Base-by-base conservation (phyloP, 2,329 filamentous ascomycete genomes). In the Pezicula carpinea region DNA sequence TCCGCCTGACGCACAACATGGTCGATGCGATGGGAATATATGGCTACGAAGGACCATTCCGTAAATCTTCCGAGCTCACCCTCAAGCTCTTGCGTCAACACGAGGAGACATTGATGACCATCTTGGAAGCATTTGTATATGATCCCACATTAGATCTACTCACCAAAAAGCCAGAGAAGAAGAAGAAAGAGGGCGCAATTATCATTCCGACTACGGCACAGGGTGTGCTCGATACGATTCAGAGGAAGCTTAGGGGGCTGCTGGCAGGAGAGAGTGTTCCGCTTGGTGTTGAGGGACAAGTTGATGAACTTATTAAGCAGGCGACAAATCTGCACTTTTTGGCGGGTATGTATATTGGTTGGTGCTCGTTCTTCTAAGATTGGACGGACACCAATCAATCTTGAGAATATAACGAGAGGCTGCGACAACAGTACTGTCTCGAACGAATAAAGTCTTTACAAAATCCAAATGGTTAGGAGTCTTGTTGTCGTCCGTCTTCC, bases 1-100 rank as follows among this genome's bases (percentile, higher is more conserved):
- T 99, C 75, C 87, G 95, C 14, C 76, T 99, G 35, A 99, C 93
- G 4, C 92, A 96, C 74, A 99, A 99, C 69, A 97, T 99, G 92
- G 82, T 95, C 31, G 89, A 95, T 54, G 95, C 93, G 10, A 97
- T 99, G 83, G 93, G 93, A 5, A 84, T 95, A 18, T 92, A 95
- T 62, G 89, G 91, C 51, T 89, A 93, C 64, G 93, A 97, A 66
- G 88, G 93, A 0, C 91, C 93, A 0, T 99, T 96, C 68, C 80
- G 91, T 35, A 87, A 88, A 60, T 92, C 89, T 41, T 92, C 87
- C 50, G 95, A 99, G 68, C 76, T 97, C 51, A 95, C 90, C 10
- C 76, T 97, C 50, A 76, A 80, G 36, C 82, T 96, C 22, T 75
- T 97, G 8, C 79, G 93, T 1, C 87, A 95, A 64, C 90, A 96